Evolutionary conservation across 2,329 filamentous ascomycete species (phyloP).

Genomic region (Tolypocladium endophyticum): DNA sequence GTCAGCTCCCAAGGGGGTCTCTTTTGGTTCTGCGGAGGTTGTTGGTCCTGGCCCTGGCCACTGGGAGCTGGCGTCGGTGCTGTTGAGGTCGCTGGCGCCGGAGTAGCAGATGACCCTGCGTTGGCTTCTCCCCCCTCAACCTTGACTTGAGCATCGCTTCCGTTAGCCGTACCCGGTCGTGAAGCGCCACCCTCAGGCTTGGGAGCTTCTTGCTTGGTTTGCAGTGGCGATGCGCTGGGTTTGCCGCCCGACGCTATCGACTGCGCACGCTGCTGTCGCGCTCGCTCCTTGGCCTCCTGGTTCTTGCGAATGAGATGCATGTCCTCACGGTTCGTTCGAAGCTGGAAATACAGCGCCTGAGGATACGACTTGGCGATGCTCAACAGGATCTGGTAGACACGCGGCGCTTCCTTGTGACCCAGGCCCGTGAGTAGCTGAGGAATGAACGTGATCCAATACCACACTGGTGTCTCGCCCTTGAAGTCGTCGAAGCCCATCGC

Average conservation of each 20-base stretch:
- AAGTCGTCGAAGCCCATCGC: slow-evolving; percentile 86
- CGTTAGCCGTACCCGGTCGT: slow-evolving; percentile 41
- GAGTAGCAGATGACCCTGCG: slow-evolving; percentile 12
- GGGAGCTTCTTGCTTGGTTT: slow-evolving; percentile 41
- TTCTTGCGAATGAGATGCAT: slow-evolving; percentile 86
- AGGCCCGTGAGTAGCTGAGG: slow-evolving; percentile 89
- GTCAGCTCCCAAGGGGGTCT: slow-evolving; percentile 94
- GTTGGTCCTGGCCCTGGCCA: slow-evolving; percentile 12
- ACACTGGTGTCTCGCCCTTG: slow-evolving; percentile 93
- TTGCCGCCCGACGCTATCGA: slow-evolving; percentile 33
- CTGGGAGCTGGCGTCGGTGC: slow-evolving; percentile 5
- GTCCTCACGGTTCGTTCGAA: slow-evolving; percentile 88
- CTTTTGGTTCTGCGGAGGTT: slow-evolving; percentile 32
- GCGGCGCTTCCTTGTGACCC: slow-evolving; percentile 79
- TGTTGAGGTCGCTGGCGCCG: slow-evolving; percentile 15
- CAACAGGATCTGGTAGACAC: slow-evolving; percentile 75
- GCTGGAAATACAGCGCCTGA: slow-evolving; percentile 90
- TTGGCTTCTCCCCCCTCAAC: slow-evolving; percentile 29
- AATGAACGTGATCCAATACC: slow-evolving; percentile 99
- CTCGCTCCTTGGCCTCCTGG: slow-evolving; percentile 64
- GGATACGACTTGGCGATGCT: slow-evolving; percentile 95
- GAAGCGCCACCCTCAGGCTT: slow-evolving; percentile 28
- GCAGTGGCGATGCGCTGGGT: slow-evolving; percentile 34
- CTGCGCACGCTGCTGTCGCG: slow-evolving; percentile 38
- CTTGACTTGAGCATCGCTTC: slow-evolving; percentile 33